phyloP scores from a whole-genome alignment of 306 rosid species.

The Benincasa hispida region DNA sequence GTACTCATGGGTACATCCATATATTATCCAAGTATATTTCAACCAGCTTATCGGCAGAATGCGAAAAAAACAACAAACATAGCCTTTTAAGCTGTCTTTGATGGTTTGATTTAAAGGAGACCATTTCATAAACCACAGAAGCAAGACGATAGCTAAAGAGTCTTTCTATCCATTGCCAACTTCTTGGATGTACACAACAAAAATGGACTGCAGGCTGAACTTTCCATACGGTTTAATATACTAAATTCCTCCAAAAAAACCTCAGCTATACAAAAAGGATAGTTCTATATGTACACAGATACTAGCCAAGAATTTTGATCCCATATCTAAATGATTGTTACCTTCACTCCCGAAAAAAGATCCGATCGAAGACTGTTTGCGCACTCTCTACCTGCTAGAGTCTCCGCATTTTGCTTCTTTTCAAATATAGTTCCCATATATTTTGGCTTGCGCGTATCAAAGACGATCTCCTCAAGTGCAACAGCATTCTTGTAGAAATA shows the following conservation, averaged over 20 bases:
- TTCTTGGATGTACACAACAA: not conserved
- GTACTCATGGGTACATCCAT: no score
- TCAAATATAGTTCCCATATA: not conserved
- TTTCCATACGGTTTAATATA: not conserved
- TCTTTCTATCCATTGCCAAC: not conserved
- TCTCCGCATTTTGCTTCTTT: not conserved
- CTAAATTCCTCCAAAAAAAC: not conserved
- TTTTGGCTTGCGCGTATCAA: not conserved
- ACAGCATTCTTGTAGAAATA: not conserved
- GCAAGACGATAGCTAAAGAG: no score
- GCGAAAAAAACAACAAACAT: no score
- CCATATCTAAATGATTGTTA: not conserved
- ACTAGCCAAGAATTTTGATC: not conserved
- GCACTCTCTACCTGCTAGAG: not conserved
- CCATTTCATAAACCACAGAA: no score
- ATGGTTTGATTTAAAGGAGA: no score
- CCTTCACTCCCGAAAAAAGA: not conserved
- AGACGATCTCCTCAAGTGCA: not conserved
- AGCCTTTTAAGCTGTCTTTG: no score
- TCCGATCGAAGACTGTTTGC: not conserved
- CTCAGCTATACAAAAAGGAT: not conserved
- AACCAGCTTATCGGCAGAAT: no score
- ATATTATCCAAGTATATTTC: no score
- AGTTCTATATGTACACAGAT: not conserved
- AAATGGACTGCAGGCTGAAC: not conserved